Conservation (phyloP, 208 protist species). For the Entamoeba histolytica region DNA sequence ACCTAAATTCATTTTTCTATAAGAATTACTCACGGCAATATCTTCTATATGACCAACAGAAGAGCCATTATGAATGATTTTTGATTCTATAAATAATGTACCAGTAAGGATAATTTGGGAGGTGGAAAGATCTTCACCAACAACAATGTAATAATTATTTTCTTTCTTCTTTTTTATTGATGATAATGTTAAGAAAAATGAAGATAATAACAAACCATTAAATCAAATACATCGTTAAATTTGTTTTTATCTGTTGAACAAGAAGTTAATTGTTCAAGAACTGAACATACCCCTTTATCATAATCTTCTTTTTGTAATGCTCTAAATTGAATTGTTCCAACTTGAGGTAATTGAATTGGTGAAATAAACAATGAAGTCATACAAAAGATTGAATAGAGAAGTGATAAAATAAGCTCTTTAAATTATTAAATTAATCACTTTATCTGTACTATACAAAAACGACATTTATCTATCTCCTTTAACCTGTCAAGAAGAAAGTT, state of each 20-base stretch:
- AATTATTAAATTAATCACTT: no score
- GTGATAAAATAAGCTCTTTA: no score
- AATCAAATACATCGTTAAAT: background rate
- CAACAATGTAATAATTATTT: conserved; percentile 5
- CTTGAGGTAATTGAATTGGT: no score
- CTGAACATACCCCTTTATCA: background rate
- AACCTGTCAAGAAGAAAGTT: no score
- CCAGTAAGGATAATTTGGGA: background rate
- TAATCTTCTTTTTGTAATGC: background rate
- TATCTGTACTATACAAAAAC: no score
- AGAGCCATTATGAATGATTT: conserved; percentile 6
- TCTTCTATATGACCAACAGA: conserved; percentile 19
- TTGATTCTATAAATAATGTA: conserved; percentile 6
- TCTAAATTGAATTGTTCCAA: background rate
- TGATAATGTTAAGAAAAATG: no score
- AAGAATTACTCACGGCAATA: background rate
- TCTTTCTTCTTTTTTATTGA: no score
- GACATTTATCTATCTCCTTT: no score
- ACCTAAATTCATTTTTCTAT: background rate
- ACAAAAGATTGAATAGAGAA: no score
- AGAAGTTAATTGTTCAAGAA: background rate
- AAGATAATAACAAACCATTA: background rate
- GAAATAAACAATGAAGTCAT: no score
- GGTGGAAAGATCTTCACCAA: background rate
- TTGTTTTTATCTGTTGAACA: background rate